phyloP scores from a whole-genome alignment of 805 yeast genomes.

The Candida maesae region DNA sequence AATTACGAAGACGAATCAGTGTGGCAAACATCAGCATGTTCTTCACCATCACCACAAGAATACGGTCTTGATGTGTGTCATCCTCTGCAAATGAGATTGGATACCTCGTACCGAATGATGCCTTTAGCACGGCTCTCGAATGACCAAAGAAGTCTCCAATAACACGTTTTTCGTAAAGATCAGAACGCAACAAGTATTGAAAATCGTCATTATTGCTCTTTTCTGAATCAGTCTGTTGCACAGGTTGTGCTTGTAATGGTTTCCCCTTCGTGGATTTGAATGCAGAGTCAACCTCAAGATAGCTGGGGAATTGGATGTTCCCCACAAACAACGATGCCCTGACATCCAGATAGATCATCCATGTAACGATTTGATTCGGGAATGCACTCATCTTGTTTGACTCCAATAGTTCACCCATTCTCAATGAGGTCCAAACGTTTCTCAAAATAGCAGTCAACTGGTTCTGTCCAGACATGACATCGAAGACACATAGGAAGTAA shows the following conservation, averaged over 20 bases:
- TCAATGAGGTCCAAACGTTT: constrained; percentile 10
- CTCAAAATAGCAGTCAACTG: constrained; percentile 6
- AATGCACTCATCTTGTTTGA: constrained; percentile 1
- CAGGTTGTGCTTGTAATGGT: too few relatives aligned
- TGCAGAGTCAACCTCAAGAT: constrained; percentile 2
- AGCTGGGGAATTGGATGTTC: constrained; percentile 10
- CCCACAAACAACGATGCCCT: constrained; percentile 8
- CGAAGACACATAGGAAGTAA: constrained; percentile 7
- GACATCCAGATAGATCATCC: constrained; percentile 9
- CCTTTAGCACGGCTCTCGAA: constrained; percentile 1
- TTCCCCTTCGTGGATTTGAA: too few relatives aligned
- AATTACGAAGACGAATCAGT: constrained; percentile 5
- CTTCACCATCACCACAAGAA: constrained; percentile 9
- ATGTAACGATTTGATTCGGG: constrained; percentile 6
- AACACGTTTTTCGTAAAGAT: constrained; percentile 7
- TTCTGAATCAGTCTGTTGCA: background rate
- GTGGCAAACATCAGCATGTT: constrained; percentile 11
- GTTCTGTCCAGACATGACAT: constrained; percentile 6
- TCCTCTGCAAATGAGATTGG: background rate
- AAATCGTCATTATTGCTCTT: constrained; percentile 2
- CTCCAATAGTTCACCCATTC: constrained; percentile 3
- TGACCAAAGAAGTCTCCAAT: constrained; percentile 4
- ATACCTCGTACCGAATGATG: constrained; percentile 4
- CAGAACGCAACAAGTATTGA: constrained; percentile 6
- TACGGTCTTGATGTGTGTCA: constrained; percentile 4